Base-by-base conservation (phyloP, 306 rosid species). In the Castanea crenata region DNA sequence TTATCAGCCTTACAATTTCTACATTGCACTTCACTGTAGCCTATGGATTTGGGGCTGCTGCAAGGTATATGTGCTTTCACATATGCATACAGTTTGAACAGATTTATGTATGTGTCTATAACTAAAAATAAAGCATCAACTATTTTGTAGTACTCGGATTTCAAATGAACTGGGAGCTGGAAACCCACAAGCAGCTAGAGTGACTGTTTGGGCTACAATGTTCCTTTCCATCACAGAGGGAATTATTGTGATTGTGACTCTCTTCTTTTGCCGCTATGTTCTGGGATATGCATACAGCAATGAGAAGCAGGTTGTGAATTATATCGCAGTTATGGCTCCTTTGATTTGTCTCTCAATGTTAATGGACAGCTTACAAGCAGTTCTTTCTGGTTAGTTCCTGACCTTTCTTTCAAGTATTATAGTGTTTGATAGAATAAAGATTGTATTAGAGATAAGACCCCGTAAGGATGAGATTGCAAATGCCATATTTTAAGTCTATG, bases 1-100 rank as follows among this genome's bases (percentile, higher is more conserved):
- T 72, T 75, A 10, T 52, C 88, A 91, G 90, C 83, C 87, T 92
- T 72, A 81, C 91, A 81, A 82, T 88, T 55, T 85, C 96, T 31
- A 88, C 94, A 20, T 58, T 87, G 78, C 93, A 87, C 74, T 92
- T 87, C 78, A 83, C 88, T 65, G 55, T 92, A 74, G 74, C 91
- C 55, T 90, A 90, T 41, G 93, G 91, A 5, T 18, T 92, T 31
- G 96, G 93, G 6, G 89, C 84, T 19, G 96, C 89, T 23, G 85
- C 88, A 31, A 92, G 96, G 97, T 90, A 6, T 1, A 69, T 71
- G 44, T 23, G 27, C 31, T 19, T 10, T 55, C 32, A 71, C 27
- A 34, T 69, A 34, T 69, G 14, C 25, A 69, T 13, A 8, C 6
- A 15, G 10, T 10, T 41, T 69, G 27, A 19, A 20, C 27, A 10